Conservation (phyloP, 805 yeast genomes). For the Cyberlindnera euphorbiae region DNA sequence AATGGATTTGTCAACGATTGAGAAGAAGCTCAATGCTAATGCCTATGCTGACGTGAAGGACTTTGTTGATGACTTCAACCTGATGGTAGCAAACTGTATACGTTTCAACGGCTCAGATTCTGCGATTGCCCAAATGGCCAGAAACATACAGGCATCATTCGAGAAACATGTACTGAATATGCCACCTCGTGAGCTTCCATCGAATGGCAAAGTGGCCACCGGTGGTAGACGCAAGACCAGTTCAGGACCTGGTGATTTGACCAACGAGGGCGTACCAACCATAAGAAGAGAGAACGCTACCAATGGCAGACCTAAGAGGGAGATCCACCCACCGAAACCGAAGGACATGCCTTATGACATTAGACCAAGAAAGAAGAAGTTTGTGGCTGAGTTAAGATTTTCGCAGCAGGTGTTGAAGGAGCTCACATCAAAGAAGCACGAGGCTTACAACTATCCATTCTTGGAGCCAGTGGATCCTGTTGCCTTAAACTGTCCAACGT, state of each 20-base stretch:
- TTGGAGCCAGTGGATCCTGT: slow-evolving; percentile 93
- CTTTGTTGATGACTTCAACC: slow-evolving; percentile 71
- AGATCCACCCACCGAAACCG: slow-evolving; percentile 94
- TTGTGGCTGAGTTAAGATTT: slow-evolving; percentile 82
- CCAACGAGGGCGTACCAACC: slow-evolving; percentile 48
- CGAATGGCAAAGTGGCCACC: slow-evolving; percentile 14
- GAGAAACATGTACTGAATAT: slow-evolving; percentile 89
- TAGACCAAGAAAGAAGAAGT: slow-evolving; percentile 88
- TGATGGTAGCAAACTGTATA: slow-evolving; percentile 79
- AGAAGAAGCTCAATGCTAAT: slow-evolving; percentile 62
- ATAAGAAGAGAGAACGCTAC: slow-evolving; percentile 71
- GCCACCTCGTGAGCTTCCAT: slow-evolving; percentile 59
- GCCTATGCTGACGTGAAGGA: slow-evolving; percentile 71
- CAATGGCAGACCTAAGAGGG: slow-evolving; percentile 84
- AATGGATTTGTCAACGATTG: slow-evolving; percentile 92
- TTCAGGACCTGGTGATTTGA: slow-evolving; percentile 29
- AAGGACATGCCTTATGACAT: slow-evolving; percentile 89
- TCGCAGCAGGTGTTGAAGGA: slow-evolving; percentile 82
- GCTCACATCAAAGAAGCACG: slow-evolving; percentile 75
- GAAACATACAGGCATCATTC: slow-evolving; percentile 84
- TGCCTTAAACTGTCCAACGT: slow-evolving; percentile 87
- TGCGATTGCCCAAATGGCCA: slow-evolving; percentile 86
- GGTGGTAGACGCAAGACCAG: slow-evolving; percentile 21
- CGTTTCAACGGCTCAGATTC: slow-evolving; percentile 83
- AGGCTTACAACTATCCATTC: slow-evolving; percentile 83